These are phyloP conservation scores for Claviceps quebecensis DNA, from an alignment of 2,329 filamentous ascomycete species.

Conservation along the genomic window DNA sequence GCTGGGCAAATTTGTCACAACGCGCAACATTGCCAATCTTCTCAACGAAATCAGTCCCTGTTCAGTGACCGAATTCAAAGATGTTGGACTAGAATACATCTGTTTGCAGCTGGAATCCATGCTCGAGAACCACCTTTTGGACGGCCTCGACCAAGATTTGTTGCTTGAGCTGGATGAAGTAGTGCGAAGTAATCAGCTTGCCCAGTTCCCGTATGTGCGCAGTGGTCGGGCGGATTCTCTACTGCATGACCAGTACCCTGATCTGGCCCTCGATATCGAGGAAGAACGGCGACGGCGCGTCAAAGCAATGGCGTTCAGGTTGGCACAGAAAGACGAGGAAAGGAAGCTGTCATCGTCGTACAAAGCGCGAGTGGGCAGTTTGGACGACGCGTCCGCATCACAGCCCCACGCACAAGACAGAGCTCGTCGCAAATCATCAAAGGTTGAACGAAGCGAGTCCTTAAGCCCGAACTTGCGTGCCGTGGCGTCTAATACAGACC, in stretches of 20 bases:
- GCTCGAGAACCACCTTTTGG: conserved; percentile 77
- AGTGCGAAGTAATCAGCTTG: conserved; percentile 70
- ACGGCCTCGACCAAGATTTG: conserved; percentile 75
- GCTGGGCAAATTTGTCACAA: conserved; percentile 71
- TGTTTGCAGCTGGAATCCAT: conserved; percentile 84
- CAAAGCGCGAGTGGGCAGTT: conserved; percentile 44
- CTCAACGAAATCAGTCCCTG: conserved; percentile 79
- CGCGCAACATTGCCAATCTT: conserved; percentile 71
- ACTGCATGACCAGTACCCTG: conserved; percentile 50
- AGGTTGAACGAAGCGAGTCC: conserved; percentile 35
- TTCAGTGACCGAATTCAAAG: conserved; percentile 72
- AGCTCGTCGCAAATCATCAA: conserved; percentile 31
- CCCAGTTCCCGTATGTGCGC: conserved; percentile 61
- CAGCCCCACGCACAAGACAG: conserved; percentile 29
- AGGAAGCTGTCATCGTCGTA: conserved; percentile 45
- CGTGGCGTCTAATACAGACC: conserved; percentile 55
- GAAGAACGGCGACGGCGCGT: conserved; percentile 57
- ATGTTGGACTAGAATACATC: conserved; percentile 78
- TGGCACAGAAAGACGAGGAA: conserved; percentile 50
- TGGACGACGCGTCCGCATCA: conserved; percentile 43
- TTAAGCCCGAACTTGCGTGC: conserved; percentile 54
- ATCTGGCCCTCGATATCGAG: conserved; percentile 49
- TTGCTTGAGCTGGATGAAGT: conserved; percentile 65
- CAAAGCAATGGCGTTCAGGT: conserved; percentile 61
- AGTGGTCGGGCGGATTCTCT: conserved; percentile 57